Evolutionary conservation across 768 basidiomycete species (phyloP).

Genomic region (Phaeolepiota aurea): DNA sequence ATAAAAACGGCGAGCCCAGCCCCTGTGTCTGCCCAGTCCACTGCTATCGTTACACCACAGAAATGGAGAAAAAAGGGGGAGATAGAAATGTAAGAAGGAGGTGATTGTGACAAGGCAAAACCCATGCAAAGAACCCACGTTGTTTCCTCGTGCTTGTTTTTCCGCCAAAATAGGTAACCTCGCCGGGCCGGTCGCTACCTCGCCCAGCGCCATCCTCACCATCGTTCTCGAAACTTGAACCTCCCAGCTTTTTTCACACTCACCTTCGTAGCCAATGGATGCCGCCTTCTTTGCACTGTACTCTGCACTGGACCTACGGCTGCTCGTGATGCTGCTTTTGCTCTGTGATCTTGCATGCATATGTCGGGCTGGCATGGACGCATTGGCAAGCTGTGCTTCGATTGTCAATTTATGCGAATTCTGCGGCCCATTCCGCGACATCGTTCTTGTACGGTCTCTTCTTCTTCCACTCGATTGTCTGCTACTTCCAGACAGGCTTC

Average conservation of each 20-base stretch:
- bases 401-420: too few relatives aligned
- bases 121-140: conserved; percentile 24
- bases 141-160: conserved; percentile 25
- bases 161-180: conserved; percentile 21
- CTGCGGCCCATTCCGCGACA: neutral
- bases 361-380: neutral
- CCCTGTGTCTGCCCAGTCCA: conserved; percentile 14
- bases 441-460: conserved; percentile 9
- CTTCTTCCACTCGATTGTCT: neutral
- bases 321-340: conserved; percentile 22
- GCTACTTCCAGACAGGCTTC: too few relatives aligned
- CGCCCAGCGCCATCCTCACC: conserved; percentile 36
- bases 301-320: conserved; percentile 48
- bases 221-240: conserved; percentile 49
- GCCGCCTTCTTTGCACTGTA: conserved; percentile 44
- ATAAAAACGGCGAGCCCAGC: conserved; percentile 30
- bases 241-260: conserved; percentile 17
- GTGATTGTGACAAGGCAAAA: conserved; percentile 15
- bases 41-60: conserved; percentile 15
- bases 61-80: conserved; percentile 11
- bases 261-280: conserved; percentile 16
- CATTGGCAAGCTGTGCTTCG: conserved; percentile 1
- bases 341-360: conserved; percentile 21
- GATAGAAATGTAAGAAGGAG: conserved; percentile 19
- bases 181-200: conserved; percentile 9